phyloP scores from a whole-genome alignment of 345 rosid species.

The Boechera divaricarpa region DNA sequence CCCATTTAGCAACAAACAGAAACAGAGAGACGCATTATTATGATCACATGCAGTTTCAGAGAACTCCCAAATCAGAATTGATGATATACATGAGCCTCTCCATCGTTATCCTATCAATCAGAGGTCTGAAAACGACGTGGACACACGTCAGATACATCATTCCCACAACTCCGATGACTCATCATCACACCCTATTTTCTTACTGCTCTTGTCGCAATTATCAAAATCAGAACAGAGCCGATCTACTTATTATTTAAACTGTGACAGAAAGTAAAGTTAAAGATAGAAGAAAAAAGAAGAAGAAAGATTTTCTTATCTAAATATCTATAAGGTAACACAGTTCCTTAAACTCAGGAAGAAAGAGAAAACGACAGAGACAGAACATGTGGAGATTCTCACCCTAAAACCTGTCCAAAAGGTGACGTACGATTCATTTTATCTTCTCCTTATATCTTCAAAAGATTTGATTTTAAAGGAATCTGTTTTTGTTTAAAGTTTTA shows the following conservation, averaged over 20 bases:
- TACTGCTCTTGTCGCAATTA: slow-evolving; percentile 25
- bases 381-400: slow-evolving; percentile 1
- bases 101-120: slow-evolving; percentile 36
- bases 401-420: slow-evolving; percentile 16
- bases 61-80: neutral
- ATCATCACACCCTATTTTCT: slow-evolving; percentile 25
- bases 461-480: neutral
- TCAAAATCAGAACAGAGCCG: slow-evolving; percentile 18
- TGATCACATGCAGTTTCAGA: slow-evolving; percentile 11
- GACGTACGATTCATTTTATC: neutral
- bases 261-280: neutral
- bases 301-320: neutral
- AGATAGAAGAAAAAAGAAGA: slow-evolving; percentile 4
- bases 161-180: slow-evolving; percentile 33
- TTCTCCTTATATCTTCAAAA: slow-evolving; percentile 12
- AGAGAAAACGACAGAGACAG: neutral
- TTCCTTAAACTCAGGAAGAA: neutral
- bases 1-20: slow-evolving; percentile 13
- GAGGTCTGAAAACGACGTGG: slow-evolving; percentile 37
- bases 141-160: slow-evolving; percentile 34
- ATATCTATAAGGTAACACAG: neutral
- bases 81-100: slow-evolving; percentile 21
- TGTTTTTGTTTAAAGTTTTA: neutral
- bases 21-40: slow-evolving; percentile 1
- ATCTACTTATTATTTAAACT: neutral